Conservation (phyloP, 192 early-diverging fungal species). For the Linderina pennispora region DNA sequence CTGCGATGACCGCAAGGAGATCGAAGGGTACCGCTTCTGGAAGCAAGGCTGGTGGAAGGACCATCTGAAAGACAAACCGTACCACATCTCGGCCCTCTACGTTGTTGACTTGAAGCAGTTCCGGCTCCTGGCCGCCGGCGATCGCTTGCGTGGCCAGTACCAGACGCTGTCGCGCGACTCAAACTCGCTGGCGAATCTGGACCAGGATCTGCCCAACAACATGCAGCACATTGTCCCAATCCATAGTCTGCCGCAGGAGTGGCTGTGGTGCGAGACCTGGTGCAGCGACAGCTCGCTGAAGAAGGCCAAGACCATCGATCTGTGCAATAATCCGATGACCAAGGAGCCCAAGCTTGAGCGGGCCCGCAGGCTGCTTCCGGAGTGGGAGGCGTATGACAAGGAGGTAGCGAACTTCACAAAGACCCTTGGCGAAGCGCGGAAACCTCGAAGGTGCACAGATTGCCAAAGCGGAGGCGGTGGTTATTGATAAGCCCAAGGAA, state of each 20-base stretch:
- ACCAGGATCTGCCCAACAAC: conserved; percentile 98
- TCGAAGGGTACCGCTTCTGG: conserved; percentile 98
- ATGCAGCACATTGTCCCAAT: conserved; percentile 91
- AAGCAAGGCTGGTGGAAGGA: conserved; percentile 92
- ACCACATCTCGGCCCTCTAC: conserved; percentile 95
- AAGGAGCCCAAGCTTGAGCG: conserved; percentile 98
- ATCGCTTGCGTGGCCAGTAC: conserved; percentile 88
- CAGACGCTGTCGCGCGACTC: conserved; percentile 86
- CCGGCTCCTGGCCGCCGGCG: conserved; percentile 90
- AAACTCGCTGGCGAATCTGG: conserved; percentile 86
- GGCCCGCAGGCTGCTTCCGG: conserved; percentile 84
- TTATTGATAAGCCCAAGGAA: conserved; percentile 14
- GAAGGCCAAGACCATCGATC: conserved; percentile 94
- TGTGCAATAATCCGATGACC: conserved; percentile 99
- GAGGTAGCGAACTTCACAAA: conserved; percentile 50
- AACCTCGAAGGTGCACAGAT: conserved; percentile 33
- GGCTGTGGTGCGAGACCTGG: conserved; percentile 99
- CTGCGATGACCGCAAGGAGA: conserved; percentile 85
- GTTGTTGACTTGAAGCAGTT: conserved; percentile 93
- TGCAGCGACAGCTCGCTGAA: conserved; percentile 79
- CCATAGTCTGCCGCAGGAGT: conserved; percentile 89
- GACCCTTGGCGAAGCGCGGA: conserved; percentile 26
- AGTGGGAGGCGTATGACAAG: conserved; percentile 87
- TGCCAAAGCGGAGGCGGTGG: conserved; percentile 32
- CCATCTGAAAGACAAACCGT: conserved; percentile 80